Base-by-base conservation (phyloP, 2,329 filamentous ascomycete genomes). In the Diaporthe sp. region DNA sequence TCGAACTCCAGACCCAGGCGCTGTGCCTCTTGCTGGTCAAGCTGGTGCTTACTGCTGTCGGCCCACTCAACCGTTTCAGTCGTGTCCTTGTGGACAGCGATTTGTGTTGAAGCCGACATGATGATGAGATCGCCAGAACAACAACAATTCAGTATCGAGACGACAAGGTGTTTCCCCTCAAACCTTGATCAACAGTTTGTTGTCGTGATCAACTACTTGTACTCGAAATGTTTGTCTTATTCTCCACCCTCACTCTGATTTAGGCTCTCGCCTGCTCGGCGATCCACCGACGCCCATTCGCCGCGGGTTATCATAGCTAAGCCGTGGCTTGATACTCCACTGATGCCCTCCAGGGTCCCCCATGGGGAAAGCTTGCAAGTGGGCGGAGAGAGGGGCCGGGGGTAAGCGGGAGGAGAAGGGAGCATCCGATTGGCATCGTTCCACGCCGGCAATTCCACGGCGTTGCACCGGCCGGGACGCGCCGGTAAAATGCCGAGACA, bases 191-290 rank as follows among this genome's bases (percentile, higher is more conserved):
- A 5, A 37, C 2, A 25, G 0, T 12, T 31, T 5, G 12, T 25
- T 15, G 19, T 37, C 5, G 42, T 49, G 28, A 37, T 37, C 6
- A 51, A 10, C 62, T 67, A 67, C 62, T 67, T 51, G 44, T 67
- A 67, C 62, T 37, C 19, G 3, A 49, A 51, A 37, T 25, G 4
- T 34, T 17, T 1, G 44, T 44, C 17, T 6, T 19, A 31, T 25
- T 31, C 25, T 34, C 17, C 42, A 15, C n/a, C 42, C 0, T 31
- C 28, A 25, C 37, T 19, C 2, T 4, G 12, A 25, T 39, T 67
- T 49, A 51, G 44, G 28, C 62, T 67, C 28, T 67, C 62, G 62
- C 62, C 22, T 67, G 7, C 62, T 67, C 62, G 62, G 44, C 44
- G 44, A 67, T 67, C 62, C 19, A 17, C 62, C 62, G 62, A 25